Evolutionary conservation across 2,329 filamentous ascomycete genomes (phyloP).

Genomic region (Aspergillus pseudonomiae): DNA sequence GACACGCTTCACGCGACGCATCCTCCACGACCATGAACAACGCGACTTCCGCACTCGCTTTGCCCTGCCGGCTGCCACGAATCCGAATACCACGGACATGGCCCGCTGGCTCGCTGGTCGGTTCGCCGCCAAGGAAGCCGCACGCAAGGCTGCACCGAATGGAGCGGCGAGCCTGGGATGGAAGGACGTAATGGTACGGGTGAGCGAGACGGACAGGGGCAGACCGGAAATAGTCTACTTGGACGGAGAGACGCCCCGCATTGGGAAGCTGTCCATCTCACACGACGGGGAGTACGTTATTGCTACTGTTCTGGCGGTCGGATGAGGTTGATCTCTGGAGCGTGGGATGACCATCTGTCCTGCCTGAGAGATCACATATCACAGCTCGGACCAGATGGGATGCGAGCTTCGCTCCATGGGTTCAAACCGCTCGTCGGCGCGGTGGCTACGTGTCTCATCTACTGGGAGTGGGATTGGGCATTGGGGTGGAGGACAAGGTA

Average conservation of each 20-base stretch:
- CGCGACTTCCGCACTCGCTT: conserved; percentile 41
- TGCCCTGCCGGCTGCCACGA: conserved; percentile 13
- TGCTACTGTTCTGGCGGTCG: conserved; percentile 47
- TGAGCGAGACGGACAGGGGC: conserved; percentile 28
- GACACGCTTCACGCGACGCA: conserved; percentile 42
- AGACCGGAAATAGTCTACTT: conserved; percentile 44
- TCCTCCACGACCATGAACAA: conserved; percentile 45
- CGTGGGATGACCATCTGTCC: background rate
- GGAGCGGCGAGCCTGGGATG: conserved; percentile 61
- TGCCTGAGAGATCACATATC: background rate
- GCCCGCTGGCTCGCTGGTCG: conserved; percentile 52
- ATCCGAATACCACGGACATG: conserved; percentile 32
- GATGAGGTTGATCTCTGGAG: conserved; percentile 20
- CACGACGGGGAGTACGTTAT: conserved; percentile 82
- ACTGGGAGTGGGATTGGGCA: background rate
- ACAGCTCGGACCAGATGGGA: background rate
- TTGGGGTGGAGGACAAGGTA: background rate
- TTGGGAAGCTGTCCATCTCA: conserved; percentile 77
- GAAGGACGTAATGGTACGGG: conserved; percentile 59
- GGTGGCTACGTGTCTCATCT: background rate
- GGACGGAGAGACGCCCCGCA: conserved; percentile 37
- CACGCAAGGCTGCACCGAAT: conserved; percentile 67
- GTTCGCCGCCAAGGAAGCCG: conserved; percentile 75
- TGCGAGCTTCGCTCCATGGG: background rate
- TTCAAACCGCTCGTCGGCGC: background rate